Evolutionary conservation across 108 stramenopile genomes (phyloP), one percentile per base, ranked within the genome.

Genomic region (Cyclotella baltica): DNA sequence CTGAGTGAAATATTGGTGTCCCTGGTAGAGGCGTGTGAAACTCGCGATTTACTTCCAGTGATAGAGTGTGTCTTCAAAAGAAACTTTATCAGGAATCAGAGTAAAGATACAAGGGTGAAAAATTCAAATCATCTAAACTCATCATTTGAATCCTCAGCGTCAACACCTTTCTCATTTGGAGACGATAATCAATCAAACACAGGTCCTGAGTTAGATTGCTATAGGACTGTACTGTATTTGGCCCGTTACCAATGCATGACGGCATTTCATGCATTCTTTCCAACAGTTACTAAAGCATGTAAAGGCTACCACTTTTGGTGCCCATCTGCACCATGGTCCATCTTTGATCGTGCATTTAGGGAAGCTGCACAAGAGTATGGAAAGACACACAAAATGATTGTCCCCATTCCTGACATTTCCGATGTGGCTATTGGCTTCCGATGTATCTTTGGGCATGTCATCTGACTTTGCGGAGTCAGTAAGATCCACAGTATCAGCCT

Each of bases 221-320:
- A 95, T 70, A 80, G 90, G 51, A 95, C 91, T 0, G 62, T 92
- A 23, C 79, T 90, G 58, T 95, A 95, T 69, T 78, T 95, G 30
- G 91, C 89, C 18, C 88, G 89, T 58, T 95, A 95, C 73, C 93
- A 95, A 56, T 95, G 93, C 52, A 89, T 92, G 13, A 90, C 86
- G 11, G 94, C 91, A 38, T 67, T 95, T 85, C 83, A 84, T 57
- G 78, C 73, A n/a, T 84, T 84, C 55, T 84, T 84, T 28, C 83
- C 83, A 10, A 84, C 83, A 38, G 67, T 58, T 22, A 66, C 59
- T 9, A 90, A 86, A 37, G 83, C 93, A 38, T 95, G 93, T 76
- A 95, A 92, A 63, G 93, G 93, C 23, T 95, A 91, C 75, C 93
- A 95, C 61, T 94, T 90, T 58, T 94, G 93, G 93, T 79, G 94